phyloP scores from a whole-genome alignment of 768 basidiomycete species.

The Russula vinacea region DNA sequence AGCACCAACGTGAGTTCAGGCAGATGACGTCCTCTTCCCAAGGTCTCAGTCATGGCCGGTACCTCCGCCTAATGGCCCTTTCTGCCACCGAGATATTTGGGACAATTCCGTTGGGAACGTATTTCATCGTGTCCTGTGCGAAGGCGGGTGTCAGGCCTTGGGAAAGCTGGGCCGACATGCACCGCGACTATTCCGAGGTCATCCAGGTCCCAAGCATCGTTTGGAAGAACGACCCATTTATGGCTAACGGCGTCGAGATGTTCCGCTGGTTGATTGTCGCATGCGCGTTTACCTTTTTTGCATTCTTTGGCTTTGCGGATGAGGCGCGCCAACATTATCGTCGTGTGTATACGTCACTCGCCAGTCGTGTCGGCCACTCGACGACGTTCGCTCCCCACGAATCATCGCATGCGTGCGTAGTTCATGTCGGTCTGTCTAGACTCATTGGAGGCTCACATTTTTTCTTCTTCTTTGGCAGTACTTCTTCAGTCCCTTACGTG shows the following conservation, averaged over 20 bases:
- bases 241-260: neutral
- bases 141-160: constrained; percentile 32
- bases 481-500: constrained; percentile 9
- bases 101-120: neutral
- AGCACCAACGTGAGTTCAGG: constrained; percentile 32
- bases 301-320: neutral
- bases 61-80: neutral
- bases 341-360: neutral
- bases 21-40: constrained; percentile 4
- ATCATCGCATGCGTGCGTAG: constrained; percentile 17
- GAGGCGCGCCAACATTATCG: constrained; percentile 1
- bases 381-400: neutral
- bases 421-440: neutral
- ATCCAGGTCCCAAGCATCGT: constrained; percentile 37
- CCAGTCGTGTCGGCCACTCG: constrained; percentile 32
- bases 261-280: neutral
- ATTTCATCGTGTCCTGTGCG: neutral
- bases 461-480: neutral
- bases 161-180: constrained; percentile 49
- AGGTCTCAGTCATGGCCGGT: neutral
- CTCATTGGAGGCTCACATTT: neutral
- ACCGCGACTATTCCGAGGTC: constrained; percentile 47
- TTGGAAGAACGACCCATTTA: constrained; percentile 37
- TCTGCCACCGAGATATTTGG: neutral
- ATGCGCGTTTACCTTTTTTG: constrained; percentile 4